A percentile compares a stretch with the other conserved stretches of the same genome.
Conservation (phyloP, 441 rosid species). For the Aleurites moluccanus region DNA sequence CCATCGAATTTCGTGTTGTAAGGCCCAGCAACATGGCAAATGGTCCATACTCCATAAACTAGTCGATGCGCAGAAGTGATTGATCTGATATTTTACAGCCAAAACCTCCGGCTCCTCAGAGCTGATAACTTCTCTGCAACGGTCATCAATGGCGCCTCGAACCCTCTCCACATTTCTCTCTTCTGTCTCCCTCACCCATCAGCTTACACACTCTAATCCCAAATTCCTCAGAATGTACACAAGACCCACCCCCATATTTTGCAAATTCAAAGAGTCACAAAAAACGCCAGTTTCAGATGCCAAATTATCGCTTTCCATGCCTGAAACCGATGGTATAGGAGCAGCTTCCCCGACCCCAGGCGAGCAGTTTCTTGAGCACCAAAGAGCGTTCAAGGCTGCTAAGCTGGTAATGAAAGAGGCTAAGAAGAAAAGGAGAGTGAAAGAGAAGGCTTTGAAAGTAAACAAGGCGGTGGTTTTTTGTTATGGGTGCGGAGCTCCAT, state of each 20-base stretch:
- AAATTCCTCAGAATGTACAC: conserved; percentile 17
- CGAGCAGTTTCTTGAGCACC: conserved; percentile 65
- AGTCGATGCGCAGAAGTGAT: no score
- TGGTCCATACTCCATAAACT: no score
- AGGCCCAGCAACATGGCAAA: no score
- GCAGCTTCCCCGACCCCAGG: conserved; percentile 76
- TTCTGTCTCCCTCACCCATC: conserved; percentile 46
- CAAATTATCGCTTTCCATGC: conserved; percentile 26
- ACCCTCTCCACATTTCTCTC: conserved; percentile 49
- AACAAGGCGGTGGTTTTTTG: conserved; percentile 53
- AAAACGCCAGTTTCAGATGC: conserved; percentile 23
- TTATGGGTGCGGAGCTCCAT: conserved; percentile 96
- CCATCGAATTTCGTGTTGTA: no score
- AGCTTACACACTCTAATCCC: conserved; percentile 29
- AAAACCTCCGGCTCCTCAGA: no score
- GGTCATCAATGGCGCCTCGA: conserved; percentile 53
- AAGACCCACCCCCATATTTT: conserved; percentile 30
- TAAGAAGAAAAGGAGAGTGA: conserved; percentile 39
- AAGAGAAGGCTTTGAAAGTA: conserved; percentile 38
- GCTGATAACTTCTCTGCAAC: background rate
- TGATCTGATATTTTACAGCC: no score
- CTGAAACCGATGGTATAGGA: conserved; percentile 48
- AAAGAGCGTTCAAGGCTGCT: conserved; percentile 56
- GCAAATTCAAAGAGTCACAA: conserved; percentile 41
- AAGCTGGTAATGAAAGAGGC: conserved; percentile 48